phyloP scores from a whole-genome alignment of 768 basidiomycete genomes.

The Pisolithus microcarpus region DNA sequence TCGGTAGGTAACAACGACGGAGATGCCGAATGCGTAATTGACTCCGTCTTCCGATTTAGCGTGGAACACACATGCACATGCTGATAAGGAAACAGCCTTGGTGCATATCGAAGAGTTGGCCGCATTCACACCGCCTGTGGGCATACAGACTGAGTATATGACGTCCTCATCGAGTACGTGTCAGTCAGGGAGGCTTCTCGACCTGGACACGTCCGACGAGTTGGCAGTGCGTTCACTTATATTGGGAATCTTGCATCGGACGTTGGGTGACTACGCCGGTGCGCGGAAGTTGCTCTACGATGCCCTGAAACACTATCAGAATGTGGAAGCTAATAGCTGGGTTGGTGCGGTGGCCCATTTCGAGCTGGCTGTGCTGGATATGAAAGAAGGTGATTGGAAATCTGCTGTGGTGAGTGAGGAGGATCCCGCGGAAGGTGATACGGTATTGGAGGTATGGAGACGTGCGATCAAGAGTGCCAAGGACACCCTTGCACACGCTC shows the following conservation, averaged over 20 bases:
- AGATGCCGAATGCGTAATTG: constrained; percentile 46
- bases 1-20: too few relatives aligned
- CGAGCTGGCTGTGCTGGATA: constrained; percentile 63
- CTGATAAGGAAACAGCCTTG: constrained; percentile 44
- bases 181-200: constrained; percentile 8
- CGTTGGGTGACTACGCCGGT: constrained; percentile 37
- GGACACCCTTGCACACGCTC: constrained; percentile 46
- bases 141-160: constrained; percentile 12
- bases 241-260: constrained; percentile 60
- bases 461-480: constrained; percentile 40
- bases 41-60: constrained; percentile 34
- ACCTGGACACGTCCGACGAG: constrained; percentile 67
- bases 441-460: constrained; percentile 35
- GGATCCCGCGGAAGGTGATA: too few relatives aligned
- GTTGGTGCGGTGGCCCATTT: constrained; percentile 59
- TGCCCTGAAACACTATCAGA: constrained; percentile 36
- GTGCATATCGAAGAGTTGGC: constrained; percentile 53
- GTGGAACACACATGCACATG: constrained; percentile 72
- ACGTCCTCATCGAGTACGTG: too few relatives aligned
- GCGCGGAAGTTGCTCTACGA: constrained; percentile 47
- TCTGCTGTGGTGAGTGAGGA: too few relatives aligned
- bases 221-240: constrained; percentile 61
- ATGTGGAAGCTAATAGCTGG: constrained; percentile 55
- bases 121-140: constrained; percentile 40
- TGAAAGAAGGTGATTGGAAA: constrained; percentile 29